A percentile compares a stretch with the other conserved stretches of the same genome.
phyloP scores from a whole-genome alignment of 2,329 filamentous ascomycete genomes.

The Magnaporthiopsis incrustans region DNA sequence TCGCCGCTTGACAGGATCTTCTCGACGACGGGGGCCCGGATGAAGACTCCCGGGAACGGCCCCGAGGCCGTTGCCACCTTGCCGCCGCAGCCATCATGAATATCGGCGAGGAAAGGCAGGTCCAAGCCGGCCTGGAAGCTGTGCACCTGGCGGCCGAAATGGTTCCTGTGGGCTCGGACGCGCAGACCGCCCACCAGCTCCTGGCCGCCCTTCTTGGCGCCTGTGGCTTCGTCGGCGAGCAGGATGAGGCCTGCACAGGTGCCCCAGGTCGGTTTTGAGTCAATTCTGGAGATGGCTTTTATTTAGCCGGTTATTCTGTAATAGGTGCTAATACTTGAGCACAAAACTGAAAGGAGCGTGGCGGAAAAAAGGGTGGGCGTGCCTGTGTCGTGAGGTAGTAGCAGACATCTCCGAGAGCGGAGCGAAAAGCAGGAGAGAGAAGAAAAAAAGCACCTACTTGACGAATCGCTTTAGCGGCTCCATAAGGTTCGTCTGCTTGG shows the following conservation, averaged over 20 bases:
- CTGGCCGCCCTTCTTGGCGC: slow-evolving; percentile 84
- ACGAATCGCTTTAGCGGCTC: slow-evolving; percentile 85
- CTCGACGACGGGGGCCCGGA: slow-evolving; percentile 88
- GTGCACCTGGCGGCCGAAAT: slow-evolving; percentile 89
- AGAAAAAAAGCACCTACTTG: slow-evolving; percentile 47
- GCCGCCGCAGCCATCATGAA: slow-evolving; percentile 13
- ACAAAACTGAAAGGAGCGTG: too few relatives aligned
- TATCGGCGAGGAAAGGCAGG: slow-evolving; percentile 56
- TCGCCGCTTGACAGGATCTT: slow-evolving; percentile 50
- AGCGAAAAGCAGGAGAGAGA: neutral
- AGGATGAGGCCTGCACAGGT: slow-evolving; percentile 93
- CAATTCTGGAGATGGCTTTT: neutral
- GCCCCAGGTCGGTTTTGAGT: slow-evolving; percentile 70
- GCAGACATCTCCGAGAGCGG: neutral
- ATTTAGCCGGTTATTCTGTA: too few relatives aligned
- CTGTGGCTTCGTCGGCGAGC: slow-evolving; percentile 78
- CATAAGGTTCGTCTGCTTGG: slow-evolving; percentile 69
- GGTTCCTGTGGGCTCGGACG: slow-evolving; percentile 86
- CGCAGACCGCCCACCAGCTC: slow-evolving; percentile 87
- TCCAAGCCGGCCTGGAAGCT: slow-evolving; percentile 74
- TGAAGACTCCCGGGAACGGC: slow-evolving; percentile 77
- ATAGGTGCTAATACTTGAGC: too few relatives aligned
- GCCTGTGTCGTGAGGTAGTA: too few relatives aligned
- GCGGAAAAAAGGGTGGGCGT: too few relatives aligned
- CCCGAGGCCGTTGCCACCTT: slow-evolving; percentile 9